Conservation (phyloP, 2,329 filamentous ascomycete species). For the Verticillium nubilum region DNA sequence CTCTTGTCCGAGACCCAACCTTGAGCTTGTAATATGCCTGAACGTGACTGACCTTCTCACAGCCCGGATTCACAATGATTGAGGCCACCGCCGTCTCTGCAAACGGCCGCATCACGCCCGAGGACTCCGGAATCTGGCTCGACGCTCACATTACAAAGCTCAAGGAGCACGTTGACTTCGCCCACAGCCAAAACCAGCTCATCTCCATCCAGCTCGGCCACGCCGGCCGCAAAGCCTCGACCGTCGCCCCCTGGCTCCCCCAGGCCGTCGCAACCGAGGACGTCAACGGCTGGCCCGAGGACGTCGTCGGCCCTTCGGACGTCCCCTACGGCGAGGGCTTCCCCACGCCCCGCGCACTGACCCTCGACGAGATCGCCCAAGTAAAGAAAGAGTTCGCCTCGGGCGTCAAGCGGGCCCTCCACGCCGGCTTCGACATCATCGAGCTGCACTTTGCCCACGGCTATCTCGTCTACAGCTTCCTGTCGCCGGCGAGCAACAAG, state of each 20-base stretch:
- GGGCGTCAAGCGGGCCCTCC: constrained; percentile 48
- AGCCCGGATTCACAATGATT: constrained; percentile 33
- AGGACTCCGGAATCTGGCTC: constrained; percentile 63
- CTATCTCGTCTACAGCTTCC: constrained; percentile 66
- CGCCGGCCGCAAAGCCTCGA: constrained; percentile 61
- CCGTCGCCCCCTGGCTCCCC: constrained; percentile 57
- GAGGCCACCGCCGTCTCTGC: constrained; percentile 62
- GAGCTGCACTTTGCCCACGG: constrained; percentile 77
- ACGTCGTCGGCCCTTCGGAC: constrained; percentile 40
- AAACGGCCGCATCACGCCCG: constrained; percentile 64
- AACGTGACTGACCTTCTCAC: not conserved
- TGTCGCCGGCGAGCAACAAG: constrained; percentile 64
- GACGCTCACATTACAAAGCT: constrained; percentile 60
- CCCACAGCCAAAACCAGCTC: constrained; percentile 50
- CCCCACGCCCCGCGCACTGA: constrained; percentile 59
- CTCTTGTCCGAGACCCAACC: too few species aligned
- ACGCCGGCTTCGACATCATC: constrained; percentile 62
- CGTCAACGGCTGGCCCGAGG: constrained; percentile 45
- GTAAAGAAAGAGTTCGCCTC: constrained; percentile 57
- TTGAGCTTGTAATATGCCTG: too few species aligned
- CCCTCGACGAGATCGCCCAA: constrained; percentile 56
- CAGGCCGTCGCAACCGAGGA: constrained; percentile 43
- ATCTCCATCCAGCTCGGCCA: constrained; percentile 72
- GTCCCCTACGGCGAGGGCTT: constrained; percentile 54
- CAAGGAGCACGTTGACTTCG: constrained; percentile 53